These are phyloP conservation scores for Chrysoporthe austroafricana DNA, from an alignment of 2,329 filamentous ascomycete genomes.

Conservation along the genomic window DNA sequence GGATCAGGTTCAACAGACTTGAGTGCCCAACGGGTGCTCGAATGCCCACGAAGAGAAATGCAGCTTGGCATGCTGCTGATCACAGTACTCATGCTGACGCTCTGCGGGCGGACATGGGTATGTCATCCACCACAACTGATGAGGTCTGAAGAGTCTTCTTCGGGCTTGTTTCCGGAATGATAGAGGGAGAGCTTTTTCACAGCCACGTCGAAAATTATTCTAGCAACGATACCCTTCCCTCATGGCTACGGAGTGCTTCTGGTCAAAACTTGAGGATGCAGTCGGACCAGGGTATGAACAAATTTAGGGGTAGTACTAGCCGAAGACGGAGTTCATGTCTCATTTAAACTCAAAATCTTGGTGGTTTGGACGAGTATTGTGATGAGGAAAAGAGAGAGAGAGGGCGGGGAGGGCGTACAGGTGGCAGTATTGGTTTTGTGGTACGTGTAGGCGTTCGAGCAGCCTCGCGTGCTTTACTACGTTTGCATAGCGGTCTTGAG, in stretches of 20 bases:
- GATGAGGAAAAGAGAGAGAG: not conserved
- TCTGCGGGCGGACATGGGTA: not conserved
- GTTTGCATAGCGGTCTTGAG: constrained; percentile 18
- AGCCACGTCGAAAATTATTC: not conserved
- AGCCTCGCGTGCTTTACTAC: constrained; percentile 6
- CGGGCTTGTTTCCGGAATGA: not conserved
- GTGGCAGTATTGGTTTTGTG: constrained; percentile 4
- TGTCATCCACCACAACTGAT: no score
- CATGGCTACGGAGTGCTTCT: constrained; percentile 14
- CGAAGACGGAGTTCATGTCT: not conserved
- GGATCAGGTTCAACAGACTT: not conserved
- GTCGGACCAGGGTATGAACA: not conserved
- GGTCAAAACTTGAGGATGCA: not conserved
- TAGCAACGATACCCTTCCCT: constrained; percentile 23
- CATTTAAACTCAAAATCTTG: not conserved
- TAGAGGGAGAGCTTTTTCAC: not conserved
- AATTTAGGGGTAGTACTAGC: not conserved
- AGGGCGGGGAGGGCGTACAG: not conserved
- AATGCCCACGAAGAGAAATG: not conserved
- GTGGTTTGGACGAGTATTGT: not conserved
- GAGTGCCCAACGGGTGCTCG: not conserved
- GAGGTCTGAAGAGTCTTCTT: no score
- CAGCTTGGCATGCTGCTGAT: not conserved
- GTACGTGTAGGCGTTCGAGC: not conserved
- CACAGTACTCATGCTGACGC: not conserved